Evolutionary conservation across 257 asterid genomes (phyloP), one percentile per base, ranked within the genome.

Genomic region (Solanum phureja): DNA sequence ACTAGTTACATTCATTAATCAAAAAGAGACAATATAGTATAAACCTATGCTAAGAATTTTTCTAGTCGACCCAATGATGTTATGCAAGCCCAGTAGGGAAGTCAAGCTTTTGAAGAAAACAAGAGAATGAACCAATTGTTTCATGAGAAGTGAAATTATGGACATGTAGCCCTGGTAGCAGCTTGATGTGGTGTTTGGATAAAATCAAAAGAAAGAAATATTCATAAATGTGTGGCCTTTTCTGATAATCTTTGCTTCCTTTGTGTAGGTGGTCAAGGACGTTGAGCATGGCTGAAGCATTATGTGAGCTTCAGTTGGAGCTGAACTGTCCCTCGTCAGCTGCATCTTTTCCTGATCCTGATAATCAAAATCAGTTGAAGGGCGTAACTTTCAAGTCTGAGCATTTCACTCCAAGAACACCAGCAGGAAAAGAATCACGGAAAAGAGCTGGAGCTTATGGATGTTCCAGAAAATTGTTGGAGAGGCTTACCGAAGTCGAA

Each of bases 291-390:
- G 94, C 95, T 82, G 90, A 90, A 89, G 93, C 98, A 42, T 98
- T 96, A 49, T 96, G 98, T 82, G 96, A 93, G 91, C 96, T 96
- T 90, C 98, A 95, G 88, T 89, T 91, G 75, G 99, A 96, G 90
- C 86, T 93, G 79, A 93, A 91, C 60, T 86, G 87, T 18, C 87
- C 89, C 12, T 64, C 33, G 31, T 87, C 92, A 27, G 40, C n/a
- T 29, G 84, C 35, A 38, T 84, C 92, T n/a, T 83, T 66, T 76
- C 42, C 74, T 23, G 75, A 23, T 34, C 60, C 77, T 52, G 90
- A 76, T 89, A 83, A 77, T 88, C 87, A 76, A 66, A 90, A 90
- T 68, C 52, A 74, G 49, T 56, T 86, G 44, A 87, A 74, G n/a
- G 83, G 86, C 83, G 90, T 64, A 42, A 86, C 74, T 37, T 37